A percentile compares a stretch with the other conserved stretches of the same genome.
Conservation (phyloP, 108 stramenopile genomes). For the Skeletonema marinoi region DNA sequence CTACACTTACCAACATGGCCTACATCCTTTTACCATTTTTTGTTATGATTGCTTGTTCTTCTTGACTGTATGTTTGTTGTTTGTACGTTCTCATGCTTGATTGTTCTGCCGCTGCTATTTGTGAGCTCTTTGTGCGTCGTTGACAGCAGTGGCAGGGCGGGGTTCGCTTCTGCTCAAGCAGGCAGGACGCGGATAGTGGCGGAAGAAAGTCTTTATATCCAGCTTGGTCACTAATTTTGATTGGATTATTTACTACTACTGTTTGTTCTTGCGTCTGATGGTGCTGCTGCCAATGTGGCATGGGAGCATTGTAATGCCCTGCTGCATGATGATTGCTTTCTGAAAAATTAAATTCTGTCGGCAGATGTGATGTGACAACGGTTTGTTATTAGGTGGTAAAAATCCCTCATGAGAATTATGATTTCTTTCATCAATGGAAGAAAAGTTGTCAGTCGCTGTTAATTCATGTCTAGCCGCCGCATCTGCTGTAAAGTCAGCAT, state of each 20-base stretch:
- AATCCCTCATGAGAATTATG: background rate
- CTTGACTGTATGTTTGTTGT: no score
- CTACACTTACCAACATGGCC: background rate
- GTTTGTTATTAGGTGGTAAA: background rate
- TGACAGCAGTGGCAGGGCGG: no score
- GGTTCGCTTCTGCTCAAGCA: no score
- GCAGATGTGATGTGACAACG: background rate
- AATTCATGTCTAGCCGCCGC: background rate
- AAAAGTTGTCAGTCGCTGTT: background rate
- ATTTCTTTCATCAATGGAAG: background rate
- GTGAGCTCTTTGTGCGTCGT: no score
- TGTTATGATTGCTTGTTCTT: background rate
- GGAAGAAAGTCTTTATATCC: slow-evolving; percentile 2
- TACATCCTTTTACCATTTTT: background rate
- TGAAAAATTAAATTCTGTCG: background rate
- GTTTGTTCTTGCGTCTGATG: background rate
- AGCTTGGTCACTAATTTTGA: background rate
- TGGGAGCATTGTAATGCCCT: background rate
- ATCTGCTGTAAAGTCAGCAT: background rate
- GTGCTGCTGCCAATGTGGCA: background rate
- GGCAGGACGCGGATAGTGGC: background rate
- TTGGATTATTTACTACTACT: background rate
- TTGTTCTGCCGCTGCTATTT: no score
- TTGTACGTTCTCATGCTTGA: no score
- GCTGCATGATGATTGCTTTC: background rate